phyloP scores from a whole-genome alignment of 495 filamentous ascomycete species.

The Lepraria neglecta region DNA sequence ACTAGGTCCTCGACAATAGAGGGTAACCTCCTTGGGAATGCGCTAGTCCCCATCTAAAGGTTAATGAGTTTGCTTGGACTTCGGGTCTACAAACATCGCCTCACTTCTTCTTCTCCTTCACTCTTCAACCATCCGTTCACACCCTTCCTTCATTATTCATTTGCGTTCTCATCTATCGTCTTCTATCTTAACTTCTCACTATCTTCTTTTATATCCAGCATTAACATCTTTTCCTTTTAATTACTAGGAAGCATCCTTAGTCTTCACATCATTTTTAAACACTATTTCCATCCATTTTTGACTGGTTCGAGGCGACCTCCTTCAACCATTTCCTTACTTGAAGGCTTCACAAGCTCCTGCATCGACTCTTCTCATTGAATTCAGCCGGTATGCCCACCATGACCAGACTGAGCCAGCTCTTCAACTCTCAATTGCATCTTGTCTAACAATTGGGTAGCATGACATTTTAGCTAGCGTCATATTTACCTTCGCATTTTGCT shows the following conservation, averaged over 20 bases:
- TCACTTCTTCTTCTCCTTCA: background rate
- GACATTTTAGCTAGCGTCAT: background rate
- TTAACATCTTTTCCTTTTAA: background rate
- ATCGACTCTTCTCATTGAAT: too few species aligned
- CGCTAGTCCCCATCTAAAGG: too few species aligned
- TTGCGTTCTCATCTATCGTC: too few species aligned
- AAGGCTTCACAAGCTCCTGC: too few species aligned
- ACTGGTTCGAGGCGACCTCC: background rate
- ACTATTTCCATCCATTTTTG: background rate
- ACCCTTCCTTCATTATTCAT: too few species aligned
- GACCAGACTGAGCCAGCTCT: background rate
- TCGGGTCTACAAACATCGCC: background rate
- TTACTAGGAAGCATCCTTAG: background rate
- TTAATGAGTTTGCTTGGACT: background rate
- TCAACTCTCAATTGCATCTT: background rate
- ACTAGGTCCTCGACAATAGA: background rate
- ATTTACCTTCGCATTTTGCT: too few species aligned
- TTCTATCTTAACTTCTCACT: too few species aligned
- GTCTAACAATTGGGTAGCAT: background rate
- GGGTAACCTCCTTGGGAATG: too few species aligned
- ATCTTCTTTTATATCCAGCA: background rate
- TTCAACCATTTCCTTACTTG: background rate
- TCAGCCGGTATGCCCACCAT: background rate
- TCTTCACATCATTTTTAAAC: background rate
- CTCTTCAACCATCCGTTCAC: background rate